A percentile compares a stretch with the other conserved stretches of the same genome.
Conservation (phyloP, 495 filamentous ascomycete genomes). For the Cenococcum geophilum region DNA sequence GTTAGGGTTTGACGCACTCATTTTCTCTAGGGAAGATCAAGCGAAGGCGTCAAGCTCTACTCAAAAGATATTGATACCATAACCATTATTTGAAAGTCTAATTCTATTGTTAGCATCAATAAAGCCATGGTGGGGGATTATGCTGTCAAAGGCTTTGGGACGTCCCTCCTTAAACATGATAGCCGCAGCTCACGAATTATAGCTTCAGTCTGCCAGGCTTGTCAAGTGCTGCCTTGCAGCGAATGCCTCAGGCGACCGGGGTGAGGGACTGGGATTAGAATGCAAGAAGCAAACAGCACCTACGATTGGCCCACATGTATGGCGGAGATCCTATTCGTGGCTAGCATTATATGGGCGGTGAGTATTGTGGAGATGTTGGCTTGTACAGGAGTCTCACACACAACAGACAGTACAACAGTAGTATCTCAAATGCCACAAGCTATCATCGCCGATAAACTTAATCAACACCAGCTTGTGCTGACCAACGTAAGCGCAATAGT, state of each 20-base stretch:
- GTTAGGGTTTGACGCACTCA: too few species aligned
- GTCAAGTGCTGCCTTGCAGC: too few species aligned
- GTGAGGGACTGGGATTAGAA: neutral
- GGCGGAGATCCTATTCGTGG: neutral
- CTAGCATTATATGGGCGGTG: neutral
- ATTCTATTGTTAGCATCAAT: too few species aligned
- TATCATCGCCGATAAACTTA: neutral
- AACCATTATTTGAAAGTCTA: too few species aligned
- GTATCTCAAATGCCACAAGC: neutral
- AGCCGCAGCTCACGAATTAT: too few species aligned
- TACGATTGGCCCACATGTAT: neutral
- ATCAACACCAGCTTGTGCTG: neutral
- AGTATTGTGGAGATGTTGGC: neutral
- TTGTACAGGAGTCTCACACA: neutral
- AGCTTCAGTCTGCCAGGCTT: too few species aligned
- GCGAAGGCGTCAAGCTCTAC: too few species aligned
- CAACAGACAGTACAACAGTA: neutral
- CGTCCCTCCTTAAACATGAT: too few species aligned
- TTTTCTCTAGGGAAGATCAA: too few species aligned
- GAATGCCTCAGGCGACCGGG: neutral
- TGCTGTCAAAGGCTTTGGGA: too few species aligned
- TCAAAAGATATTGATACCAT: too few species aligned
- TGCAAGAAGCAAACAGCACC: neutral
- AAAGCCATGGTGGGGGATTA: too few species aligned
- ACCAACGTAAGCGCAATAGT: neutral